These are phyloP conservation scores for Cornus florida DNA, from an alignment of 148 eudicot genomes.

Conservation along the genomic window DNA sequence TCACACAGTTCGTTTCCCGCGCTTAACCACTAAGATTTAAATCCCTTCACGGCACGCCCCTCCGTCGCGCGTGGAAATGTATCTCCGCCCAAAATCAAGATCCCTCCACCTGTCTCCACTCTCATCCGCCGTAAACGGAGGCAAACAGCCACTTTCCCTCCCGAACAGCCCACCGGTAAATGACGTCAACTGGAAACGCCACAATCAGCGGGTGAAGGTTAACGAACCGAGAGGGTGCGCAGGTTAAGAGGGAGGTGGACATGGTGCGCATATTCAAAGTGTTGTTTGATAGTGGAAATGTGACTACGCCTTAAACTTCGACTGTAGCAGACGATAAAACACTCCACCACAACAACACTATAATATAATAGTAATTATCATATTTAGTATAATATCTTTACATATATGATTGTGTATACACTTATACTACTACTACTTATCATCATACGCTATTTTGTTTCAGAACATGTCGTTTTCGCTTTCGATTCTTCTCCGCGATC, in stretches of 20 bases:
- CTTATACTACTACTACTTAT: neutral
- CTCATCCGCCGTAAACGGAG: neutral
- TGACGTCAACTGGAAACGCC: neutral
- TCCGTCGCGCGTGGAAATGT: neutral
- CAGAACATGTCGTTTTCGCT: neutral
- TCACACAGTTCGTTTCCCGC: neutral
- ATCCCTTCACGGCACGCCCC: neutral
- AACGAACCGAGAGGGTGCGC: neutral
- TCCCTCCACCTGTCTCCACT: neutral
- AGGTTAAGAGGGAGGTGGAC: constrained; percentile 23
- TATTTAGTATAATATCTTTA: neutral
- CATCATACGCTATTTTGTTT: no score
- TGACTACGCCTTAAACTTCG: constrained; percentile 23
- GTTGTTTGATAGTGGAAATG: constrained; percentile 31
- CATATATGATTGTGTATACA: neutral
- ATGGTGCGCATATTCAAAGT: constrained; percentile 42
- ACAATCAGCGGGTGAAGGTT: neutral
- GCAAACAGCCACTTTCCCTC: no score
- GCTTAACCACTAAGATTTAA: neutral
- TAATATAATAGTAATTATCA: neutral
- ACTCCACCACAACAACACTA: neutral
- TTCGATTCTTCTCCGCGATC: neutral
- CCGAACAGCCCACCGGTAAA: neutral
- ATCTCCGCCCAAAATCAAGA: neutral
- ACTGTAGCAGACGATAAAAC: constrained; percentile 28